Evolutionary conservation across 2,329 filamentous ascomycete species (phyloP).

Genomic region (Byssothecium circinans): DNA sequence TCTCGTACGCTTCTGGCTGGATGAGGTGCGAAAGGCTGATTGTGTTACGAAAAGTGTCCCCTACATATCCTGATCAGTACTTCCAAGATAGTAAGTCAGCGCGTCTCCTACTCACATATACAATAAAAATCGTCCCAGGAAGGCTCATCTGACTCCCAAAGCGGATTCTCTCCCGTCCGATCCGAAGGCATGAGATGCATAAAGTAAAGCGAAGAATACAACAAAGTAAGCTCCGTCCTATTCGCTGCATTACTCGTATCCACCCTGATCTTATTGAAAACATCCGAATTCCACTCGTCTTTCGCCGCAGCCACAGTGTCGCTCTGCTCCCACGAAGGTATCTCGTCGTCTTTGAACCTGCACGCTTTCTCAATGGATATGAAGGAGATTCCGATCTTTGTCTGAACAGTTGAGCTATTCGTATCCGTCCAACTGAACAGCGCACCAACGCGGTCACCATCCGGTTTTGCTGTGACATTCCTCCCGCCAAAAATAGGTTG

Average conservation of each 20-base stretch:
- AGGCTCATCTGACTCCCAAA: slow-evolving; percentile 65
- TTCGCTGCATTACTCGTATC: slow-evolving; percentile 57
- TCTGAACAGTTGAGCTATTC: slow-evolving; percentile 44
- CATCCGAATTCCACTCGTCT: slow-evolving; percentile 49
- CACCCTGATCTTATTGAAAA: slow-evolving; percentile 61
- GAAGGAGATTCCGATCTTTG: slow-evolving; percentile 54
- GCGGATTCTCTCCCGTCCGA: slow-evolving; percentile 70
- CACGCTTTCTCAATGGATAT: slow-evolving; percentile 53
- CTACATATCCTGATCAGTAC: slow-evolving; percentile 56
- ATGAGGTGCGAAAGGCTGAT: slow-evolving; percentile 62
- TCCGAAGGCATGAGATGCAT: slow-evolving; percentile 70
- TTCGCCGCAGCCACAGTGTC: slow-evolving; percentile 43
- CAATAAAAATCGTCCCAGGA: slow-evolving; percentile 74
- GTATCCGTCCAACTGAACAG: slow-evolving; percentile 50
- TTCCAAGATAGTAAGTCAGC: too few relatives aligned
- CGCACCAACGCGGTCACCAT: slow-evolving; percentile 52
- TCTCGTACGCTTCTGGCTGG: slow-evolving; percentile 64
- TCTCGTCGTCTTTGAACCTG: slow-evolving; percentile 47
- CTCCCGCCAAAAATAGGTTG: slow-evolving; percentile 15
- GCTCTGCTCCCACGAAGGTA: slow-evolving; percentile 46
- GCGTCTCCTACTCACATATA: slow-evolving; percentile 59
- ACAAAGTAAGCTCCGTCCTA: slow-evolving; percentile 54
- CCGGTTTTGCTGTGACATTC: slow-evolving; percentile 8
- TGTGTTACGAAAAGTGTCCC: slow-evolving; percentile 66
- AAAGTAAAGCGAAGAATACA: slow-evolving; percentile 71